These are phyloP conservation scores for Rhytidiadelphus loreus DNA, from an alignment of 225 moss, liverwort and hornwort species.

Conservation along the genomic window DNA sequence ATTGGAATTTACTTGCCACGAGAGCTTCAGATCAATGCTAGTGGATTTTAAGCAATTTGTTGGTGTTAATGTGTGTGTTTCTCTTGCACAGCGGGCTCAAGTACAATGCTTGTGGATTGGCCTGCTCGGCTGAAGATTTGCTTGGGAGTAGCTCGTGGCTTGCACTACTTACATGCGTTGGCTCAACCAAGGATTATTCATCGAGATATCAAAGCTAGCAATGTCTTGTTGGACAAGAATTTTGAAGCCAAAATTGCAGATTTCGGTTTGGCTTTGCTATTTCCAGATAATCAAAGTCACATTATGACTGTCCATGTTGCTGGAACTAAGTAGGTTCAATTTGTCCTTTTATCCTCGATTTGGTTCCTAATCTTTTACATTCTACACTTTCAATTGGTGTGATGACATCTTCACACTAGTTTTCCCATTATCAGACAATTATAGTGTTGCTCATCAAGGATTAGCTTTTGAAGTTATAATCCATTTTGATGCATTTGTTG, in stretches of 20 bases:
- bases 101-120: background rate
- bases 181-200: slow-evolving; percentile 27
- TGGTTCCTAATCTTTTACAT: background rate
- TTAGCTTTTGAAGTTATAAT: background rate
- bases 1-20: background rate
- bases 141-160: slow-evolving; percentile 8
- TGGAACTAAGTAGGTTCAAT: background rate
- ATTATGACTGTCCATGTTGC: background rate
- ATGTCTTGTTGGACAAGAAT: slow-evolving; percentile 16
- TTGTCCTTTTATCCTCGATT: background rate
- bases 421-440: background rate
- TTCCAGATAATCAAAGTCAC: slow-evolving; percentile 7
- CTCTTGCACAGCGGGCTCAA: background rate
- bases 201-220: slow-evolving; percentile 32
- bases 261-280: slow-evolving; percentile 23
- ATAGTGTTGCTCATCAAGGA: too few relatives aligned
- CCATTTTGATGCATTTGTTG: background rate
- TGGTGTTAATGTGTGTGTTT: background rate
- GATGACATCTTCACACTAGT: background rate
- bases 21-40: too few relatives aligned
- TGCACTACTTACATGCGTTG: slow-evolving; percentile 20
- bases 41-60: background rate
- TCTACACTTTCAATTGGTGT: background rate
- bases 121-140: background rate
- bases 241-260: slow-evolving; percentile 29